phyloP scores from a whole-genome alignment of 2,329 filamentous ascomycete genomes.

The Exophiala bonariae region DNA sequence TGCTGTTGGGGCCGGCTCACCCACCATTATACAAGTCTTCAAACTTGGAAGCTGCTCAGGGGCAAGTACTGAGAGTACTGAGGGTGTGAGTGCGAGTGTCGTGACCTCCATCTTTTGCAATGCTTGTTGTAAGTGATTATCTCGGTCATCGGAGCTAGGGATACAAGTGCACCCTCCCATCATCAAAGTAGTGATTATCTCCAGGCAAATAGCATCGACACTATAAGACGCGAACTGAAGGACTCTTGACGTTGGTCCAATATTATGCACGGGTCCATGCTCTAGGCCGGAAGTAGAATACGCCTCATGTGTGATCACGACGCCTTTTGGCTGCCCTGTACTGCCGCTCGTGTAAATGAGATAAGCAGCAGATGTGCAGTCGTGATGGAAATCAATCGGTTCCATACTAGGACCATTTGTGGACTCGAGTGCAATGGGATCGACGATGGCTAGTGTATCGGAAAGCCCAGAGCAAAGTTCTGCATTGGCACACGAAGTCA shows the following conservation, averaged over 20 bases:
- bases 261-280: slow-evolving; percentile 51
- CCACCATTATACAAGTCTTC: slow-evolving; percentile 44
- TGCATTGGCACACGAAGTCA: slow-evolving; percentile 16
- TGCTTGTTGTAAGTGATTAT: slow-evolving; percentile 51
- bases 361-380: slow-evolving; percentile 38
- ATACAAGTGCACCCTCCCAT: slow-evolving; percentile 62
- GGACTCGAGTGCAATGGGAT: not conserved
- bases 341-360: slow-evolving; percentile 62
- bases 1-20: slow-evolving; percentile 44
- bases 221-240: slow-evolving; percentile 60
- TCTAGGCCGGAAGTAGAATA: slow-evolving; percentile 56
- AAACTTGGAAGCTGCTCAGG: slow-evolving; percentile 45
- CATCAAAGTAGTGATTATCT: slow-evolving; percentile 56
- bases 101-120: slow-evolving; percentile 53
- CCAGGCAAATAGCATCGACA: slow-evolving; percentile 55
- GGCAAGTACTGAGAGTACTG: slow-evolving; percentile 50
- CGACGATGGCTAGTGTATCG: not conserved
- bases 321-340: slow-evolving; percentile 59
- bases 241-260: slow-evolving; percentile 53
- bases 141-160: slow-evolving; percentile 51
- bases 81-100: slow-evolving; percentile 58
- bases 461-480: not conserved
- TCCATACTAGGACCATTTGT: not conserved
- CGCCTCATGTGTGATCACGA: slow-evolving; percentile 62
- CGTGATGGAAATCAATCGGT: not conserved